These are phyloP conservation scores for Chlorella sp. DNA, from an alignment of 139 green algal species.

Conservation along the genomic window DNA sequence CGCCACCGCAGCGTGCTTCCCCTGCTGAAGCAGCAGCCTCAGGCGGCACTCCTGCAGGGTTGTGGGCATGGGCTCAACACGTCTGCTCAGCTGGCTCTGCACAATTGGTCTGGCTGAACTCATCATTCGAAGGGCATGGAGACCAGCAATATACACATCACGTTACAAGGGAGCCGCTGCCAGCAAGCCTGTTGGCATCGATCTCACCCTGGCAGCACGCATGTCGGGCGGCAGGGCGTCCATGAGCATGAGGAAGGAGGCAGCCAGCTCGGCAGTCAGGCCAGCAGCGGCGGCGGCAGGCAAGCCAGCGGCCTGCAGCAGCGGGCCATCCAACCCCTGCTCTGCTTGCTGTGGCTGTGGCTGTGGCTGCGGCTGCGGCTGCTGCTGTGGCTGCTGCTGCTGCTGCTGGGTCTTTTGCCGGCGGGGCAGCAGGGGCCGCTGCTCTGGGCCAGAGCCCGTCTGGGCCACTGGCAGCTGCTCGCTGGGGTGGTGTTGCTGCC, in stretches of 20 bases:
- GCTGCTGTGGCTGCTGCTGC: too few relatives aligned
- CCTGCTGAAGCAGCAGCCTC: background rate
- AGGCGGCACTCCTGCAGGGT: background rate
- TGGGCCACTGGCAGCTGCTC: too few relatives aligned
- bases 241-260: background rate
- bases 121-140: too few relatives aligned
- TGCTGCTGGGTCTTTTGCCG: too few relatives aligned
- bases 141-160: too few relatives aligned
- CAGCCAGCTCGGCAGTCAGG: background rate
- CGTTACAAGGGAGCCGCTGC: too few relatives aligned
- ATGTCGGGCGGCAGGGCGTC: background rate
- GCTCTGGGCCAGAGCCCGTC: too few relatives aligned
- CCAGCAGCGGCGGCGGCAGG: background rate
- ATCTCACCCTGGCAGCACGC: background rate
- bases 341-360: background rate
- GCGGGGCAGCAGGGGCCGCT: too few relatives aligned
- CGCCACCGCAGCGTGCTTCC: background rate
- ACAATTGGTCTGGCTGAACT: too few relatives aligned
- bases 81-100: background rate
- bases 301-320: background rate
- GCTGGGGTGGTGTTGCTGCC: too few relatives aligned
- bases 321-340: background rate
- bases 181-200: too few relatives aligned
- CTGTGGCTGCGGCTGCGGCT: background rate
- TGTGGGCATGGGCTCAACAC: background rate